A percentile compares a stretch with the other conserved stretches of the same genome.
phyloP scores from a whole-genome alignment of 495 filamentous ascomycete species.

The Hypoxylon cercidicola region DNA sequence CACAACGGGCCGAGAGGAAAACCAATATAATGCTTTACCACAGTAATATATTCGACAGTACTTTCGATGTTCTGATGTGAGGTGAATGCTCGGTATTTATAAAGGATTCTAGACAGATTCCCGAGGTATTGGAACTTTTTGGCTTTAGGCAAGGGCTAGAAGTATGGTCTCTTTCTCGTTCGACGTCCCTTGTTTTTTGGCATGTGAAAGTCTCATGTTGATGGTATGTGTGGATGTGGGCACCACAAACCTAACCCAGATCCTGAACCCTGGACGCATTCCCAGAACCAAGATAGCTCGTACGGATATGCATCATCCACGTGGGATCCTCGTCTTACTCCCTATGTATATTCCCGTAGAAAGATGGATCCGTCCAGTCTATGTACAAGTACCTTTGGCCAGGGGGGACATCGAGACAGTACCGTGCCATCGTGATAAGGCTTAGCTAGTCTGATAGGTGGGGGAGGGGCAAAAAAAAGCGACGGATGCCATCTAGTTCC shows the following conservation, averaged over 20 bases:
- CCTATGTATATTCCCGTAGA: no score
- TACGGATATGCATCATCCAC: not conserved
- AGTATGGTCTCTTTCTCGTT: not conserved
- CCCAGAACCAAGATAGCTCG: not conserved
- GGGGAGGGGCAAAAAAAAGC: not conserved
- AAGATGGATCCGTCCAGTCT: no score
- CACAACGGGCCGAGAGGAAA: not conserved
- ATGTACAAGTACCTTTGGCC: no score
- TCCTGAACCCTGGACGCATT: not conserved
- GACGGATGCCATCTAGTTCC: no score
- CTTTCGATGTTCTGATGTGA: not conserved
- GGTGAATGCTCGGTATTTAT: not conserved
- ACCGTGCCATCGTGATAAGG: not conserved
- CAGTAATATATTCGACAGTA: not conserved
- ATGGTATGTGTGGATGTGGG: not conserved
- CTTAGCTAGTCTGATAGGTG: not conserved
- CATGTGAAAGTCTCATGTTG: conserved; percentile 17
- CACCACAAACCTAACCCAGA: conserved; percentile 1
- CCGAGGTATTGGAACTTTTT: conserved; percentile 10
- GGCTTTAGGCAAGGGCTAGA: not conserved
- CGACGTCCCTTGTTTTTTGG: not conserved
- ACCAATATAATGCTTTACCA: not conserved
- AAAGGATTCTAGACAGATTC: not conserved
- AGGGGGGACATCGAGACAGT: not conserved
- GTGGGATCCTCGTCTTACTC: no score